Evolutionary conservation across 2,329 filamentous ascomycete genomes (phyloP), one percentile per base, ranked within the genome.

Genomic region (Ilyonectria mors-panacis): DNA sequence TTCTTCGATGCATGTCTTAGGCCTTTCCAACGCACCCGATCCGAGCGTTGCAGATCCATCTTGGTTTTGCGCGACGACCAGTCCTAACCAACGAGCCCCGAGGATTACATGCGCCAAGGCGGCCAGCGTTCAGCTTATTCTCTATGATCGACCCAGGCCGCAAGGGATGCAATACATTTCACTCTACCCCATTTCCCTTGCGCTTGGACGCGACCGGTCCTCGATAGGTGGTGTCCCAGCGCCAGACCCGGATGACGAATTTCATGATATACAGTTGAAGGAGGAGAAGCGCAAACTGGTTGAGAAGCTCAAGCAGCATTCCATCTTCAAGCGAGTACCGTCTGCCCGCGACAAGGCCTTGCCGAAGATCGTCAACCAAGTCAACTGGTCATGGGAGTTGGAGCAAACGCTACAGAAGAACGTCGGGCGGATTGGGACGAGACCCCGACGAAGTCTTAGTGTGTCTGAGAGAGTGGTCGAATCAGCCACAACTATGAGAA

Each of bases 101-200:
- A 87, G 86, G 42, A 91, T 99, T 66, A 90, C 89, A 63, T 97
- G 93, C 65, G 87, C 91, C 54, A 88, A 88, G 68, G 89, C 90
- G 6, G 86, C 92, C 21, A 94, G 91, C 51, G 89, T 97, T 51
- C 96, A 99, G 78, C 88, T 98, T 50, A 93, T 98, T 65, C 86
- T 97, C 64, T 99, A 97, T 80, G 91, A 97, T 75, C 88, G 95
- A 53, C 96, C 96, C 1, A 88, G 92, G 63, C 95, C 96, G 0
- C 90, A 88, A 35, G 89, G 91, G 62, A 98, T 99, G 96, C 95
- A 99, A 81, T 99, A 98, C 80, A 92, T 98, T 73, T 99, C 96
- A 1, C 85, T 98, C 21, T 89, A 90, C 30, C 95, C 96, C 0
- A 98, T 99, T 58, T 92, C 94, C 1, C 86, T 99, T 47, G 94